Percentiles rank a stretch among this genome's conserved stretches.
Evolutionary conservation across 371 early-diverging fungal genomes (phyloP).

Genomic region (Syncephalis plumigaleata): DNA sequence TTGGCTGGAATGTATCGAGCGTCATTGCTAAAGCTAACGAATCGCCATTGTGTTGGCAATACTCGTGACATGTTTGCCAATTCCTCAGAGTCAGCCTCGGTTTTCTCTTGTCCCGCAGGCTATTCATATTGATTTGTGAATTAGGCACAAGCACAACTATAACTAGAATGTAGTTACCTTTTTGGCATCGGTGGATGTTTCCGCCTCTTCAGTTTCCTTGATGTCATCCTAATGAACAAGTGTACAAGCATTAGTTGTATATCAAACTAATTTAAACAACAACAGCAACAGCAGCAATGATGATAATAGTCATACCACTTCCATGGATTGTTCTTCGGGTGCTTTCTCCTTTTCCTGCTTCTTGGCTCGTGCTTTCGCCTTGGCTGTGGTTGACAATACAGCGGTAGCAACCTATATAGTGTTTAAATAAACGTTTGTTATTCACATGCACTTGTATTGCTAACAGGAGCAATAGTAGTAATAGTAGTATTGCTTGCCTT

Average conservation of each 20-base stretch:
- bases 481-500: conserved; percentile 9
- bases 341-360: conserved; percentile 51
- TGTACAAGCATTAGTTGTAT: conserved; percentile 4
- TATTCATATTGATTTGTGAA: background rate
- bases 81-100: conserved; percentile 49
- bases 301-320: conserved; percentile 10
- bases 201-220: conserved; percentile 18
- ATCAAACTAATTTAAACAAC: too few species aligned
- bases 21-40: conserved; percentile 64
- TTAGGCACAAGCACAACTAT: background rate
- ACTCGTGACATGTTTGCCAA: conserved; percentile 81
- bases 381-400: conserved; percentile 88
- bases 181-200: conserved; percentile 1
- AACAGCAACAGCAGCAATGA: too few species aligned
- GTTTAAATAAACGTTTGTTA: background rate
- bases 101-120: conserved; percentile 26
- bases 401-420: conserved; percentile 72
- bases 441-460: background rate
- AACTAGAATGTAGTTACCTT: too few species aligned
- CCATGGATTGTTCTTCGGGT: conserved; percentile 29
- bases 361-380: conserved; percentile 78
- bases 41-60: conserved; percentile 70
- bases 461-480: background rate
- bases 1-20: conserved; percentile 81
- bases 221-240: conserved; percentile 28